Base-by-base conservation (phyloP, 345 rosid species). In the Brassica juncea region DNA sequence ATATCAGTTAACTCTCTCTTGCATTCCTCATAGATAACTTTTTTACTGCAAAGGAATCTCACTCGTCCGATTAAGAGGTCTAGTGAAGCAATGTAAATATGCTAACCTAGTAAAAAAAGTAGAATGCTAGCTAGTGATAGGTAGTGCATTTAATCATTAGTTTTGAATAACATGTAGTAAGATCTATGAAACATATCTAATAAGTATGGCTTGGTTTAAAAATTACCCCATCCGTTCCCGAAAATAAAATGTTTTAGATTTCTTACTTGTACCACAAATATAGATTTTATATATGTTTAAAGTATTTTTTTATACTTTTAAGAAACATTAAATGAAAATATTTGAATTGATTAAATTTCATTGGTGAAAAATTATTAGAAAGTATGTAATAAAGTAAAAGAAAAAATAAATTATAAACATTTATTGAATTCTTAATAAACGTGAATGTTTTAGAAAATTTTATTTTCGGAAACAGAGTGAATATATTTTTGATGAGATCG, bases 11-110 rank as follows among this genome's bases (percentile, higher is more conserved):
- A 59, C 25, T 58, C 14, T 58, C 12, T 39, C 49, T 39, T 28
- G 68, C 64, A 66, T 55, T 16, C 15, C 30, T 61, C 64, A 49
- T 15, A 70, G 37, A 14, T 44, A 31, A 19, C 55, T n/a, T 14
- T 76, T 58, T 30, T 49, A 27, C 74, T 60, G 21, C 52, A 30
- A 68, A 44, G 52, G 80, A 69, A 76, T 68, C 68, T 68, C 8
- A 68, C 7, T 19, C 47, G 30, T 67, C 47, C 9, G 10, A 2
- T 34, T 57, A 37, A 57, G 66, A 66, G 30, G 58, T 67, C 57
- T 65, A 52, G 11, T n/a, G 15, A 63, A 57, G 61, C 5, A 8
- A 61, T 8, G 42, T 57, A 71, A 19, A 59, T 71, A 71, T 37
- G 74, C 31, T 58, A 21, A 37, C 6, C 14, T 39, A 42, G 39